These are phyloP conservation scores for Ceratonia siliqua DNA, from an alignment of 306 rosid species.

Conservation along the genomic window DNA sequence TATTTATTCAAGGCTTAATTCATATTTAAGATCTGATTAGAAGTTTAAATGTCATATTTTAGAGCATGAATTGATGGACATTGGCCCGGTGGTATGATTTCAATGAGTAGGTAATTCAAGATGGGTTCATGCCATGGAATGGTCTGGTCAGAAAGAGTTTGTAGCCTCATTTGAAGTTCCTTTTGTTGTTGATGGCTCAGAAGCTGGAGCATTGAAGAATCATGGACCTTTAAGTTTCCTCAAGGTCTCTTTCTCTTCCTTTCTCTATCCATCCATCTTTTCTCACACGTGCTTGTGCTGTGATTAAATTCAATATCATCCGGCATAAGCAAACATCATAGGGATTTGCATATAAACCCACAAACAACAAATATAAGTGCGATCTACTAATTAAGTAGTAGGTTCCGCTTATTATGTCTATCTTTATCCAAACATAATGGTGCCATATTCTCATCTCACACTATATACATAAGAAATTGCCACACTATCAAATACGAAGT, in stretches of 20 bases:
- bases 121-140: constrained; percentile 97
- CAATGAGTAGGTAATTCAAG: constrained; percentile 82
- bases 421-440: too few species aligned
- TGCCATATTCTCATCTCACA: too few species aligned
- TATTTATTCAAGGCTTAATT: neutral
- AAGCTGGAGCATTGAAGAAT: constrained; percentile 82
- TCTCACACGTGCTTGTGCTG: neutral
- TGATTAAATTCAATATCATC: neutral
- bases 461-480: neutral
- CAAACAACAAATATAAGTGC: too few species aligned
- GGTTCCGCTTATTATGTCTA: too few species aligned
- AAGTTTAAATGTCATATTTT: constrained; percentile 7
- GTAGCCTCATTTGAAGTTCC: constrained; percentile 67
- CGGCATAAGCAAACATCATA: neutral
- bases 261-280: neutral
- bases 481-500: neutral
- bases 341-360: too few species aligned
- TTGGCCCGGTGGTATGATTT: constrained; percentile 29
- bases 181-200: constrained; percentile 68
- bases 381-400: too few species aligned
- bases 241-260: constrained; percentile 59
- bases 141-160: constrained; percentile 91
- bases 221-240: constrained; percentile 88
- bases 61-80: constrained; percentile 31
- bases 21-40: constrained; percentile 15